Percentiles rank a stretch among this genome's conserved stretches.
These are phyloP conservation scores for Mucor mucedo DNA, from an alignment of 371 early-diverging fungal genomes.

Conservation along the genomic window DNA sequence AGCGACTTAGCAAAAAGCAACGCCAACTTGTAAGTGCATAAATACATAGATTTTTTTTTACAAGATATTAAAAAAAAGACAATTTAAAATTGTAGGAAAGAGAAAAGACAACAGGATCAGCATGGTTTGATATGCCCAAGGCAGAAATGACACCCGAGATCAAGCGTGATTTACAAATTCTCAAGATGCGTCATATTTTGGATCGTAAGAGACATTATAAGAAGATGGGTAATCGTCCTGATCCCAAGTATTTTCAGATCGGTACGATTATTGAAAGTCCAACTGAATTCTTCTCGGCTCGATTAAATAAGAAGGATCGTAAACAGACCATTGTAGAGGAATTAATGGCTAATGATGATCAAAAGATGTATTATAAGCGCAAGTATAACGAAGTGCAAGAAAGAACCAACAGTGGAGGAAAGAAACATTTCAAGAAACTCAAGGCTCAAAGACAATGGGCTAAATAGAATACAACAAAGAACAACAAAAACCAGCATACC, in stretches of 20 bases:
- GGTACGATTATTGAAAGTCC: conserved; percentile 92
- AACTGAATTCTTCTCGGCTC: conserved; percentile 85
- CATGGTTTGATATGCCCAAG: conserved; percentile 95
- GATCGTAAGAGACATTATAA: conserved; percentile 95
- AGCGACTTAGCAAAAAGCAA: conserved; percentile 32
- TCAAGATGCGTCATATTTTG: conserved; percentile 86
- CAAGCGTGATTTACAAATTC: conserved; percentile 85
- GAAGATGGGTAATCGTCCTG: conserved; percentile 68
- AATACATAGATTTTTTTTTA: not conserved
- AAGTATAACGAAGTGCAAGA: conserved; percentile 82
- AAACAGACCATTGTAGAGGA: conserved; percentile 87
- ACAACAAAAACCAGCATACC: not conserved
- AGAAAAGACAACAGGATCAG: conserved; percentile 71
- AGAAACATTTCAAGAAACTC: conserved; percentile 61
- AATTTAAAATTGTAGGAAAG: conserved; percentile 42
- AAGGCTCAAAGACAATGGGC: conserved; percentile 37
- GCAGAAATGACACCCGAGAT: conserved; percentile 86
- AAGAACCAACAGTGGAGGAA: conserved; percentile 64
- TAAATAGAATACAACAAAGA: conserved; percentile 1
- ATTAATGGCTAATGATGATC: conserved; percentile 77
- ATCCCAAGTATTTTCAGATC: conserved; percentile 92
- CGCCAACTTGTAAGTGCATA: conserved; percentile 40
- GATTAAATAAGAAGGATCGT: conserved; percentile 86
- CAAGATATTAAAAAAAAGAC: no score
- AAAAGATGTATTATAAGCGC: conserved; percentile 83